Percentiles rank a stretch among this genome's conserved stretches.
These are phyloP conservation scores for Berberis thunbergii DNA, from an alignment of 164 flowering plant genomes.

Conservation along the genomic window DNA sequence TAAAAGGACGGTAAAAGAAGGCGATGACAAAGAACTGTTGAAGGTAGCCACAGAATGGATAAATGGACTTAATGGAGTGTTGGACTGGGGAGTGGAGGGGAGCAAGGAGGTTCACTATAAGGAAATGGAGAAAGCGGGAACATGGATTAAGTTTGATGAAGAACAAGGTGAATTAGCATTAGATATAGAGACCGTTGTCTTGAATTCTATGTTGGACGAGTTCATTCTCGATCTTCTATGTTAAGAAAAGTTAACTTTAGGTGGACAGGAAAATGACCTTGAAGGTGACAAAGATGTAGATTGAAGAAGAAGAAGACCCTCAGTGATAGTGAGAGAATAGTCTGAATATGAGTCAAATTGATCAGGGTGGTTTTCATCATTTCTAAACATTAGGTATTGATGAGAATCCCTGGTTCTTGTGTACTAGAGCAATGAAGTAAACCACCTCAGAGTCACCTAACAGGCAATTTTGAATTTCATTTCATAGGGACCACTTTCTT, in stretches of 20 bases:
- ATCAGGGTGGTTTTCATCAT: too few relatives aligned
- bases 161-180: slow-evolving; percentile 31
- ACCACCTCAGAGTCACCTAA: not conserved
- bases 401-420: too few relatives aligned
- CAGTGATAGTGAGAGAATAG: too few relatives aligned
- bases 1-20: not conserved
- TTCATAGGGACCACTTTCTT: too few relatives aligned
- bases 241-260: not conserved
- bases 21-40: slow-evolving; percentile 18
- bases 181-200: slow-evolving; percentile 34
- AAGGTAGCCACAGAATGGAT: slow-evolving; percentile 42
- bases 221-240: slow-evolving; percentile 29
- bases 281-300: not conserved
- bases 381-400: too few relatives aligned
- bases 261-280: not conserved
- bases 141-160: slow-evolving; percentile 31
- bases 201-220: slow-evolving; percentile 39
- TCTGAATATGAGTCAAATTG: too few relatives aligned
- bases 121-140: slow-evolving; percentile 44
- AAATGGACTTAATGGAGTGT: slow-evolving; percentile 17
- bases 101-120: slow-evolving; percentile 25
- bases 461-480: slow-evolving; percentile 4
- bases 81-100: slow-evolving; percentile 35
- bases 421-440: too few relatives aligned
- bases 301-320: too few relatives aligned